Evolutionary conservation across 805 yeast species (phyloP), one percentile per base, ranked within the genome.

Genomic region (Maudiozyma barnettii): DNA sequence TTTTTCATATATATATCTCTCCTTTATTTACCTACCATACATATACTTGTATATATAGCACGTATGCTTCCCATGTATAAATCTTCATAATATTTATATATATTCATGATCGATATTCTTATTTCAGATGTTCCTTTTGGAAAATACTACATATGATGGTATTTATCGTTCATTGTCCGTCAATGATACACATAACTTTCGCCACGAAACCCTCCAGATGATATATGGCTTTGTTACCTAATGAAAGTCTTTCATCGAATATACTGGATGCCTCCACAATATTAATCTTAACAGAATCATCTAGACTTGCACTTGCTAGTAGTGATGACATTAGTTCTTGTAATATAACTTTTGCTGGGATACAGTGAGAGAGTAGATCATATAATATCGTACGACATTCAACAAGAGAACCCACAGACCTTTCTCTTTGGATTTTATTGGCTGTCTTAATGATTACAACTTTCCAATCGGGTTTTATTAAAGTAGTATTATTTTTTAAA

Each of bases 131-230:
- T 16, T 8, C 22, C 18, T 30, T 20, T 26, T 41, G 13, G 10
- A 12, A 26, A n/a, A 5, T 39, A 21, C 31, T 14, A 13, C 7
- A n/a, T 22, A 42, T 29, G 13, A 13, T 10, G 26, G 12, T 16
- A 19, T 29, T 10, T 21, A 12, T 23, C 14, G 8, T n/a, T 23
- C 29, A 43, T 44, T 60, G 38, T 22, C 56, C 67, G 56, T 84
- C 93, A 44, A 84, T 63, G 8, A 75, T 75, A 39, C 87, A 84
- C 97, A 93, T 91, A 1, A 81, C 78, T 60, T 78, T 82, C 0
- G 97, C 96, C 18, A 86, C 77, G 61, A 88, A 93, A 1, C 98
- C 99, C 69, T 93, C 99, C 46, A 93, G 68, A 67, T 93, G 99
- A 66, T 87, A 93, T 12, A 93, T 91, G 36, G 89, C 86, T 65